Evolutionary conservation across 306 rosid genomes (phyloP), one percentile per base, ranked within the genome.

Genomic region (Luffa aegyptiaca): DNA sequence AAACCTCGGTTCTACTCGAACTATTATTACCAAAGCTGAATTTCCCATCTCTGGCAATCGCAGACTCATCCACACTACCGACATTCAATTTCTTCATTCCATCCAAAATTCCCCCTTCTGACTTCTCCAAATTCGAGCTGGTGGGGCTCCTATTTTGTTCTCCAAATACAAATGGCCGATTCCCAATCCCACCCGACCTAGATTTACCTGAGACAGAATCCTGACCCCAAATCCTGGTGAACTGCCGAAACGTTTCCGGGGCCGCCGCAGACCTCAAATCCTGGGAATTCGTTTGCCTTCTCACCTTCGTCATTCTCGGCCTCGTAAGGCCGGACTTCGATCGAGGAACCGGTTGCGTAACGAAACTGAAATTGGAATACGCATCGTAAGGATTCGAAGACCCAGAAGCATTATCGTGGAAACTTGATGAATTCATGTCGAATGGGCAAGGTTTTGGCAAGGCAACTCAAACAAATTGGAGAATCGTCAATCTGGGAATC

Each of bases 291-390:
- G 77, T 59, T 39, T 87, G 92, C 81, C 78, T 90, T 5, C 94
- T 88, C 58, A 87, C 81, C 87, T 96, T 96, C 18, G 76, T 52
- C 53, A 91, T 45, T 82, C 97, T 82, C 17, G 98, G 98, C 85
- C 83, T 89, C 26, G 92, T 62, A 17, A 83, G 82, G 62, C 90
- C 90, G 13, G 90, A 83, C 68, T 79, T 85, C 68, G 86, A 81
- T 79, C 89, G 87, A 12, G 86, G 77, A 72, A 56, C 78, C 18
- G 95, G 71, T 80, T 86, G 55, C 18, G 90, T 21, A 74, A 78
- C 82, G 83, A 89, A 88, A 56, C 88, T 84, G 72, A 88, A 72
- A 72, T 80, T 83, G 10, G 87, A 36, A 65, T 80, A 72, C 1
- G 62, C 49, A 3, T 74, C 79, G 57, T 80, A 72, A 8, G 84